phyloP scores from a whole-genome alignment of 1,139 yeast genomes.

The Lodderomyces beijingensis region DNA sequence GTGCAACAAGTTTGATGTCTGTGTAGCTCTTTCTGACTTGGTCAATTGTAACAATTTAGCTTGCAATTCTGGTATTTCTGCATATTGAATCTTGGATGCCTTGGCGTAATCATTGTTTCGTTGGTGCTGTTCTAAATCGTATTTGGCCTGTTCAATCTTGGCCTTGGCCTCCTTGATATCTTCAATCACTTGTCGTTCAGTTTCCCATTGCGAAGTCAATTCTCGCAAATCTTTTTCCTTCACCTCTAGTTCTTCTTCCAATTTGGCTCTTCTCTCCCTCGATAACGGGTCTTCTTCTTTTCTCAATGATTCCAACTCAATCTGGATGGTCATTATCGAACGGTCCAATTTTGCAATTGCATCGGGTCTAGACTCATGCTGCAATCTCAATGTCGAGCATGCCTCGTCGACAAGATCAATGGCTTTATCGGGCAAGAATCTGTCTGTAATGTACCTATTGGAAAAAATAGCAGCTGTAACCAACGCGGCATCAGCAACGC shows the following conservation, averaged over 20 bases:
- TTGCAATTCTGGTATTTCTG: slow-evolving; percentile 79
- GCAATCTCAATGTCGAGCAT: slow-evolving; percentile 87
- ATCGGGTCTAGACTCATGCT: slow-evolving; percentile 96
- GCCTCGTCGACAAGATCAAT: slow-evolving; percentile 97
- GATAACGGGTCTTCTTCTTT: slow-evolving; percentile 89
- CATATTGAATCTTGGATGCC: slow-evolving; percentile 87
- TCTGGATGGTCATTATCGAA: slow-evolving; percentile 87
- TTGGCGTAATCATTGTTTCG: slow-evolving; percentile 80
- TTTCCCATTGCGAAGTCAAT: slow-evolving; percentile 81
- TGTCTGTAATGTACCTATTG: slow-evolving; percentile 85
- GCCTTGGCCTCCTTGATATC: slow-evolving; percentile 73
- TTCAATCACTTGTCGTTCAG: slow-evolving; percentile 72
- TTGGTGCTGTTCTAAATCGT: slow-evolving; percentile 77
- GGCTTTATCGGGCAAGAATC: slow-evolving; percentile 93
- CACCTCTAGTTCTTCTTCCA: slow-evolving; percentile 59
- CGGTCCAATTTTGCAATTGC: slow-evolving; percentile 88
- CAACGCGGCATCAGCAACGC: slow-evolving; percentile 87
- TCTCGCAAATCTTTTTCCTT: slow-evolving; percentile 65
- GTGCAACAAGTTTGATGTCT: slow-evolving; percentile 51
- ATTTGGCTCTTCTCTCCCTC: slow-evolving; percentile 59
- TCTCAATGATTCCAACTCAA: slow-evolving; percentile 86
- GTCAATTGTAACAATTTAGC: slow-evolving; percentile 43
- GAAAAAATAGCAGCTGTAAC: slow-evolving; percentile 92
- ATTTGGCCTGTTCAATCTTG: slow-evolving; percentile 77
- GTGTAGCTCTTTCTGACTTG: slow-evolving; percentile 25